Evolutionary conservation across 2,329 filamentous ascomycete species (phyloP).

Genomic region (Alternaria alternata): DNA sequence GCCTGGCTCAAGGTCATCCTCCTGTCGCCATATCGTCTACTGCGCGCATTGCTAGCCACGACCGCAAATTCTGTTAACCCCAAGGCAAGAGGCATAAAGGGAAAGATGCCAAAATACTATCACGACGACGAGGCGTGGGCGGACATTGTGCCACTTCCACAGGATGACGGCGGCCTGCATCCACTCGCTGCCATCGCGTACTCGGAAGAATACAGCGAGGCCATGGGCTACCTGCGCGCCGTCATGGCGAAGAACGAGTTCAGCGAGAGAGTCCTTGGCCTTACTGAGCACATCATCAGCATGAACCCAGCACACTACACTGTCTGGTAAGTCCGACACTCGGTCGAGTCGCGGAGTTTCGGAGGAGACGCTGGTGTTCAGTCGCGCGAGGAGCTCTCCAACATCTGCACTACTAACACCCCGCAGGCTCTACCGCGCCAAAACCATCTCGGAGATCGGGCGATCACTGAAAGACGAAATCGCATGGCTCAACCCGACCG

Average conservation of each 20-base stretch:
- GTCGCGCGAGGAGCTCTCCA: neutral
- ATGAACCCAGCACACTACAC: slow-evolving; percentile 99
- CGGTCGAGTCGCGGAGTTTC: slow-evolving; percentile 2
- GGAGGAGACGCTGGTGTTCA: slow-evolving; percentile 6
- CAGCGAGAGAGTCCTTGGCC: slow-evolving; percentile 76
- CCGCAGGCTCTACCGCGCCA: slow-evolving; percentile 82
- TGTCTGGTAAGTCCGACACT: slow-evolving; percentile 71
- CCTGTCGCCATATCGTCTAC: slow-evolving; percentile 20
- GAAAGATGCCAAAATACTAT: slow-evolving; percentile 56
- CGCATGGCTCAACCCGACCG: slow-evolving; percentile 83
- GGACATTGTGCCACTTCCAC: slow-evolving; percentile 81
- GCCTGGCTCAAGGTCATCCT: slow-evolving; percentile 22
- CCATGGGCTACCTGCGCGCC: slow-evolving; percentile 90
- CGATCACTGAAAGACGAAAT: slow-evolving; percentile 76
- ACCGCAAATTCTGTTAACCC: neutral
- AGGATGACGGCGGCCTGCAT: slow-evolving; percentile 76
- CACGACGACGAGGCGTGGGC: slow-evolving; percentile 79
- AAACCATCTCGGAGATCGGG: slow-evolving; percentile 73
- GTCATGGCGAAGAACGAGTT: slow-evolving; percentile 90
- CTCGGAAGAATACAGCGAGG: slow-evolving; percentile 86
- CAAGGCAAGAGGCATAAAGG: slow-evolving; percentile 9
- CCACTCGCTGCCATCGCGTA: slow-evolving; percentile 95
- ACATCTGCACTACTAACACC: slow-evolving; percentile 24
- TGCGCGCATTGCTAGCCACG: slow-evolving; percentile 15
- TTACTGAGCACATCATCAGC: slow-evolving; percentile 88